These are phyloP conservation scores for Pholiota adiposa DNA, from an alignment of 1,284 basidiomycete species.

Conservation along the genomic window DNA sequence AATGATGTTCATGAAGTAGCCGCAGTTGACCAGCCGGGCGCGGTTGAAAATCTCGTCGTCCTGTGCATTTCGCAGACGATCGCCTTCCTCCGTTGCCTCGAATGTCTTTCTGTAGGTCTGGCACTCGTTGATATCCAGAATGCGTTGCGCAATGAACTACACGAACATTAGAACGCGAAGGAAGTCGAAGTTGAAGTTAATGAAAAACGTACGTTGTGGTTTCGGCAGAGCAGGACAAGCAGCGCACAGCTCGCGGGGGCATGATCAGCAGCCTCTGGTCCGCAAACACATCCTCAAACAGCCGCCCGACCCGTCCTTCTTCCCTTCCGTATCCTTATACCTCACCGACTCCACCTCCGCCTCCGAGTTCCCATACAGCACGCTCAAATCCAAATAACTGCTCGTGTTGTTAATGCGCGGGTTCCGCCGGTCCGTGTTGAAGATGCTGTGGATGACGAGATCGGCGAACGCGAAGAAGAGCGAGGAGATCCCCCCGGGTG, in stretches of 20 bases:
- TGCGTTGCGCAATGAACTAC: conserved; percentile 72
- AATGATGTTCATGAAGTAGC: conserved; percentile 74
- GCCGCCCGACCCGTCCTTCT: conserved; percentile 60
- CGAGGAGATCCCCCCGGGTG: conserved; percentile 68
- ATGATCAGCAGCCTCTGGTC: conserved; percentile 72
- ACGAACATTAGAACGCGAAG: conserved; percentile 11
- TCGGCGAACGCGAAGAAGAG: conserved; percentile 82
- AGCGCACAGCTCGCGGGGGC: conserved; percentile 73
- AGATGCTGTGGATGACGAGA: conserved; percentile 75
- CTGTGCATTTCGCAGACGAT: conserved; percentile 43
- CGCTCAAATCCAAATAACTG: conserved; percentile 79
- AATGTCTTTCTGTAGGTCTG: conserved; percentile 44
- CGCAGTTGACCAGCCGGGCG: conserved; percentile 76
- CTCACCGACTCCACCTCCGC: conserved; percentile 56
- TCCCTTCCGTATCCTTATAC: conserved; percentile 64
- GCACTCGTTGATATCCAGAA: conserved; percentile 72
- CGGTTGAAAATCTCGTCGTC: conserved; percentile 81
- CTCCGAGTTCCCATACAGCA: conserved; percentile 71
- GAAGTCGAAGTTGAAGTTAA: conserved; percentile 1
- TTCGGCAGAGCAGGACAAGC: conserved; percentile 71
- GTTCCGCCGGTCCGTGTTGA: conserved; percentile 62
- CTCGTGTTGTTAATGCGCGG: conserved; percentile 67
- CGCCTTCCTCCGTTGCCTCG: conserved; percentile 32
- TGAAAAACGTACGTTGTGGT: conserved; percentile 66
- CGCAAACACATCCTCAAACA: conserved; percentile 73